Base-by-base conservation (phyloP, 2,329 filamentous ascomycete genomes). In the Trichoderma harzianum region DNA sequence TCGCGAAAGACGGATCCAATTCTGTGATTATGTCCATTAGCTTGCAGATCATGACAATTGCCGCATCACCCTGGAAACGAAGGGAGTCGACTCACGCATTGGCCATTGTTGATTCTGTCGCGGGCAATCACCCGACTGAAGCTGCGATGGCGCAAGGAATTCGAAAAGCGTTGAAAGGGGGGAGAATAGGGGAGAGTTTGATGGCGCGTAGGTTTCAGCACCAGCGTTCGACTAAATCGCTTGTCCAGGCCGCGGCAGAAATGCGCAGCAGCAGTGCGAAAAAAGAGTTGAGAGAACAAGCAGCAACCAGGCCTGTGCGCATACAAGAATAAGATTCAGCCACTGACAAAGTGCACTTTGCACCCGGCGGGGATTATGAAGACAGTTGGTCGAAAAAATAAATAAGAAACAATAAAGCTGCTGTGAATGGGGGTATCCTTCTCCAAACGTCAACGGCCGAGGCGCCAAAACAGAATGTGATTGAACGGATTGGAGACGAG, bases 1-100 rank as follows among this genome's bases (percentile, higher is more conserved):
- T 92, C 93, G 83, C 92, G 92, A 83, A 96, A 92, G 83, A 92
- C 90, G 77, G 88, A 88, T 77, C 89, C 87, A 79, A 95, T 82
- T 78, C 91, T 91, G 57, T 64, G 32, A 18, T 28, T n/a, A 28
- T 58, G 32, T 26, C 43, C 30, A 57, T 69, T 73, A 73, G 70
- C 53, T 39, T 24, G 64, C 18, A 21, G 18, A 36, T 62, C 55
- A 64, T 53, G n/a, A 47, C 30, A 67, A 61, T 62, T 69, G 28
- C 60, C 60, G 43, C 51, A 57, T 26, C 26, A 39, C 68, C 57
- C 58, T 67, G 36, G n/a, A 7, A 55, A 47, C 26, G 39, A 28
- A 53, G 69, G 30, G 36, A 60, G 34, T 21, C 70, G 55, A 74
- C 75, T 74, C 57, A 76, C 75, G 72, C 67, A 57, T 76, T 76